Conservation (phyloP, 768 basidiomycete species). For the Macrocybe gigantea region DNA sequence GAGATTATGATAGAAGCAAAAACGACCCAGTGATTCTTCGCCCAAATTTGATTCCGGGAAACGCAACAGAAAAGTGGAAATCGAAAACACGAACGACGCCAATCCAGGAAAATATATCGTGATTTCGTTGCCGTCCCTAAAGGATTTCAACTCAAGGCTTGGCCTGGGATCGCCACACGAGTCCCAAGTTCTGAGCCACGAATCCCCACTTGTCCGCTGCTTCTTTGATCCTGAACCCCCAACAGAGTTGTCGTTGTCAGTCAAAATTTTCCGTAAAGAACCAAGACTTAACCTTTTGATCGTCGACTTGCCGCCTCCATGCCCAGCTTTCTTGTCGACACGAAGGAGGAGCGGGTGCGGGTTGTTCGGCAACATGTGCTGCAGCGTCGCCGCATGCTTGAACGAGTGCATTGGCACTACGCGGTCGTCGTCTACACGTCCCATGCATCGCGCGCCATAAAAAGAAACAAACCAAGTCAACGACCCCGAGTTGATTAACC, state of each 20-base stretch:
- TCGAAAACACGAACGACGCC: no score
- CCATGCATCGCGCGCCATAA: neutral
- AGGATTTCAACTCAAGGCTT: no score
- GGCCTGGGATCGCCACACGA: constrained; percentile 25
- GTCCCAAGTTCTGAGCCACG: constrained; percentile 59
- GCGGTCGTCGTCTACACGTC: constrained; percentile 64
- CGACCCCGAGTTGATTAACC: neutral
- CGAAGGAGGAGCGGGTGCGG: constrained; percentile 69
- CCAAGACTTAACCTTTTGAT: constrained; percentile 46
- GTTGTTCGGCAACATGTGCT: constrained; percentile 59
- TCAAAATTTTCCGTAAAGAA: neutral
- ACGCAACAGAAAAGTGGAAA: constrained; percentile 5
- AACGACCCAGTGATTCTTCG: no score
- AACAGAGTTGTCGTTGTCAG: constrained; percentile 1
- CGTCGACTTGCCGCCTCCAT: constrained; percentile 76
- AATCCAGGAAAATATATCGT: constrained; percentile 6
- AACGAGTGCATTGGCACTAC: constrained; percentile 86
- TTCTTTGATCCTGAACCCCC: constrained; percentile 56
- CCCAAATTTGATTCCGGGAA: constrained; percentile 2
- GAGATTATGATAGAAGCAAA: no score
- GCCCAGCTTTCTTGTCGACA: constrained; percentile 76
- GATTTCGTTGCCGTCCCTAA: constrained; percentile 8
- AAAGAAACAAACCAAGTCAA: no score
- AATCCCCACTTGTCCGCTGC: constrained; percentile 77
- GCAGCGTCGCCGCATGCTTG: constrained; percentile 77